These are phyloP conservation scores for Glebionis coronaria DNA, from an alignment of 129 eudicot species.

Conservation along the genomic window DNA sequence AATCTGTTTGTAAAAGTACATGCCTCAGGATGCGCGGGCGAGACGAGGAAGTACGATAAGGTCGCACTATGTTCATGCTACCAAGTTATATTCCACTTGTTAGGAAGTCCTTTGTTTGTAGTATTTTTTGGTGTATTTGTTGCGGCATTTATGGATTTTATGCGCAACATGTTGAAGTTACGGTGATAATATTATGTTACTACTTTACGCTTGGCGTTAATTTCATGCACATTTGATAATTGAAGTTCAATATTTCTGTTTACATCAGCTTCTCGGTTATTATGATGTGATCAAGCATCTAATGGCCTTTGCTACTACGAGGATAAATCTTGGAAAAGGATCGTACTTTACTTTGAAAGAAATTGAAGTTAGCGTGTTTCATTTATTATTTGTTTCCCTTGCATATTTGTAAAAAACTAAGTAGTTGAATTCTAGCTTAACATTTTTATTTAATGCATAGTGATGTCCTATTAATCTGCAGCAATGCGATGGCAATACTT, in stretches of 20 bases:
- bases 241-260: slow-evolving; percentile 22
- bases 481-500: slow-evolving; percentile 73
- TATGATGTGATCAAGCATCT: slow-evolving; percentile 80
- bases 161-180: slow-evolving; percentile 92
- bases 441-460: no score
- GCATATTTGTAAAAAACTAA: no score
- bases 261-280: slow-evolving; percentile 88
- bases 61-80: no score
- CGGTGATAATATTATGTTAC: slow-evolving; percentile 50
- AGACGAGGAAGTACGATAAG: no score
- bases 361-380: slow-evolving; percentile 67
- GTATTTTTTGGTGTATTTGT: slow-evolving; percentile 30
- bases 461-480: slow-evolving; percentile 78
- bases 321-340: slow-evolving; percentile 77
- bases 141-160: slow-evolving; percentile 85
- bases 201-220: background rate
- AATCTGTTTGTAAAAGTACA: no score
- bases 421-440: no score
- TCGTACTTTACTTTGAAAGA: slow-evolving; percentile 63
- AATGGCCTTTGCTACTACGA: slow-evolving; percentile 89
- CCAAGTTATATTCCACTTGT: no score
- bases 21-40: no score
- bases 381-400: background rate
- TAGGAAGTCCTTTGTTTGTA: no score
- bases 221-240: slow-evolving; percentile 1